Conservation (phyloP, 2,329 filamentous ascomycete genomes). For the Phoma sp. region DNA sequence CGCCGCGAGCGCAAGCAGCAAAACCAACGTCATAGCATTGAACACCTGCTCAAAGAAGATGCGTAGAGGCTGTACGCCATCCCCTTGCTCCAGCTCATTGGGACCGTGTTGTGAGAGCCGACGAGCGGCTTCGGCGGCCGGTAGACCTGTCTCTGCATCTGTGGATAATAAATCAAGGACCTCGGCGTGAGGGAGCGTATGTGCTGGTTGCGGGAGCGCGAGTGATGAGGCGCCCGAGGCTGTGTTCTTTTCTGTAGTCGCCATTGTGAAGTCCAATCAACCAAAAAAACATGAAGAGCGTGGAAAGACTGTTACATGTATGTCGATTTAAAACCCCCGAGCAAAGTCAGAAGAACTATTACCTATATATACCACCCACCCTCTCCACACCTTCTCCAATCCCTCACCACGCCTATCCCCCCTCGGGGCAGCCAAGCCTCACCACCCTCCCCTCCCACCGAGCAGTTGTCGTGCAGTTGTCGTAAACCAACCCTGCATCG, state of each 20-base stretch:
- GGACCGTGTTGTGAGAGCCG: conserved; percentile 58
- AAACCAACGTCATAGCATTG: conserved; percentile 78
- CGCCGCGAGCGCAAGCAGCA: conserved; percentile 55
- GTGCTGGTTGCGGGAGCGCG: neutral
- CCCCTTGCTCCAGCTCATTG: conserved; percentile 75
- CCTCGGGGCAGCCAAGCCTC: neutral
- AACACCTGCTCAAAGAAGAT: conserved; percentile 75
- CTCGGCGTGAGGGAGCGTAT: neutral
- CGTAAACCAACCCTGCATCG: neutral
- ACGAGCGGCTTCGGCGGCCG: conserved; percentile 60
- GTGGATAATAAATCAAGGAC: neutral
- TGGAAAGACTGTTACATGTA: no score
- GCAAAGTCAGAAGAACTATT: no score
- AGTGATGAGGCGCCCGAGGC: neutral
- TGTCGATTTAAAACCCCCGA: no score
- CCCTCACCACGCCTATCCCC: neutral
- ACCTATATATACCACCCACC: neutral
- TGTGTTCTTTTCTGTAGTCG: neutral
- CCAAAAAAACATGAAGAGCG: no score
- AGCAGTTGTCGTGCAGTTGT: neutral
- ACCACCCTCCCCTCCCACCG: neutral
- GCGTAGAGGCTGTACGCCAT: conserved; percentile 73
- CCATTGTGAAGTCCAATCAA: neutral
- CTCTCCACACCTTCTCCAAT: neutral
- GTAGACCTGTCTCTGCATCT: conserved; percentile 61